Evolutionary conservation across 208 protist genomes (phyloP).

Genomic region (Novymonas esmeraldas): DNA sequence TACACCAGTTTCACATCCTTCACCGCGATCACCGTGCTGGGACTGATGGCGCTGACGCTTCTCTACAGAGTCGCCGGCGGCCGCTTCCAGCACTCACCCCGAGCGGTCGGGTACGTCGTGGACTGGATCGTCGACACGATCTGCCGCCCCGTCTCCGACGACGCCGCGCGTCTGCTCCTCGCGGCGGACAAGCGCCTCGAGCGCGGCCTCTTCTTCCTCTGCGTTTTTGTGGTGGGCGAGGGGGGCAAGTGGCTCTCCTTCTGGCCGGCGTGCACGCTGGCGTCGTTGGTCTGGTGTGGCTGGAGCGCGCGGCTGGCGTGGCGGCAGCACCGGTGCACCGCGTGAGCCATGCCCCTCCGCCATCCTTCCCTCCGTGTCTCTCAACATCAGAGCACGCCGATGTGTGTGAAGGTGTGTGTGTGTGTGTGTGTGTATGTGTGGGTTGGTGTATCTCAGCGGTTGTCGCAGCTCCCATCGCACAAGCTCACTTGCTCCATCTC

Average conservation of each 20-base stretch:
- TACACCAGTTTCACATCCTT: slow-evolving; percentile 39
- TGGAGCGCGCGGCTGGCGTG: slow-evolving; percentile 7
- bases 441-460: no score
- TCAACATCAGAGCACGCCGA: no score
- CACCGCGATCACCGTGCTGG: slow-evolving; percentile 12
- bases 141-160: slow-evolving; percentile 17
- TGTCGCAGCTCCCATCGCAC: no score
- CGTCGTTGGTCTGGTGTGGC: slow-evolving; percentile 16
- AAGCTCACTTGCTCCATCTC: neutral
- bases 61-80: slow-evolving; percentile 34
- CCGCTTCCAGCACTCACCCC: slow-evolving; percentile 20
- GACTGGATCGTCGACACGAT: slow-evolving; percentile 38
- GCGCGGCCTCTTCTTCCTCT: slow-evolving; percentile 24
- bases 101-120: slow-evolving; percentile 19
- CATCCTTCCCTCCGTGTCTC: neutral
- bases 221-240: slow-evolving; percentile 25
- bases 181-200: slow-evolving; percentile 11
- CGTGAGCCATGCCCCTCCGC: neutral
- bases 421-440: no score
- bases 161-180: slow-evolving; percentile 10
- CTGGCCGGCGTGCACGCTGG: slow-evolving; percentile 24
- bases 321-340: neutral
- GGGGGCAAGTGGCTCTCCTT: slow-evolving; percentile 36
- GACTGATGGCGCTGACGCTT: slow-evolving; percentile 34
- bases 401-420: no score